Base-by-base conservation (phyloP, 495 filamentous ascomycete genomes). In the Geoglossum glabrum region DNA sequence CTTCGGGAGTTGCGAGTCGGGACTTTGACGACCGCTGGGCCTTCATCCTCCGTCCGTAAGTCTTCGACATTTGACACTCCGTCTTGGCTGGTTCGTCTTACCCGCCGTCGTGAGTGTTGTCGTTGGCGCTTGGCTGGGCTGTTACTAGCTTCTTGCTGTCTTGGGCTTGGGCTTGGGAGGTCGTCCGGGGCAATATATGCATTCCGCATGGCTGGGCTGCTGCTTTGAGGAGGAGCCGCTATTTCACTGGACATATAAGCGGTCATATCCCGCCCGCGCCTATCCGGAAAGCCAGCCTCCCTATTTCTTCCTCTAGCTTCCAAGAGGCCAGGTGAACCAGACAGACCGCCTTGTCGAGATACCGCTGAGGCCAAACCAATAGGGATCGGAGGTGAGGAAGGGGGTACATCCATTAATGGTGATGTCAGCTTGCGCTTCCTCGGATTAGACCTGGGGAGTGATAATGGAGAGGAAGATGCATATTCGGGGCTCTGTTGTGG, bases 191-290 rank as follows among this genome's bases (percentile, higher is more conserved):
- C 4, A 6, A 11, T 25, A 15, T 25, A 8, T 6, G 26, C 13
- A 17, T 40, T 33, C 21, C 26, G 51, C 19, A 17, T 56, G 11
- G 23, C 23, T 25, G 62, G 58, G 60, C 70, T 71, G 66, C 74
- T 78, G 58, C 76, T 79, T 56, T 66, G 60, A 3, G 78, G 78
- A 3, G 73, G 74, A 36, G 69, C 73, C 74, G 77, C 72, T 0
- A 74, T 79, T 59, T 74, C 71, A 57, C 71, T 78, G 34, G 71
- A 62, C 7, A 65, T 55, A 59, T 10, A 54, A 17, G 21, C 9
- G 26, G 5, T 15, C 43, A n/a, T 47, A n/a, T 28, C 46, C 40
- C n/a, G 36, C 4, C 25, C 36, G 8, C 4, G 40, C 13, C 11
- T n/a, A 51, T 30, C 49, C n/a, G 8, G 47, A 59, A 5, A 31